Evolutionary conservation across 169 alveolate genomes (phyloP), one percentile per base, ranked within the genome.

Genomic region (Plasmodium berghei): DNA sequence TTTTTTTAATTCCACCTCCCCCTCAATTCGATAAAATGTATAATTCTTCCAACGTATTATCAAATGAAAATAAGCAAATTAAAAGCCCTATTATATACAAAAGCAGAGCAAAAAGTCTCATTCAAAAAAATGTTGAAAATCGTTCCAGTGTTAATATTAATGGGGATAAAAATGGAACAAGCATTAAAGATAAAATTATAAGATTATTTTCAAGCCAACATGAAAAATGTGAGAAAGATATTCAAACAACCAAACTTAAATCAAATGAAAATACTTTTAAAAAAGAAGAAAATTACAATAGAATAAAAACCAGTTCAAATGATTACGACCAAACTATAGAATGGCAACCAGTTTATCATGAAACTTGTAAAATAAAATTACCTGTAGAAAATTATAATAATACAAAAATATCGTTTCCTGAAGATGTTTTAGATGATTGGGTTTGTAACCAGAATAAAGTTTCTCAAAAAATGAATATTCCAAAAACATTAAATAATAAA

Each of bases 301-400:
- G 34, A 8, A 9, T 69, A 55, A 45, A 55, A 8, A 42, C 40
- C 16, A 16, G 20, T 61, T 9, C 45, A 24, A 18, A 59, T 56
- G 61, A 26, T 40, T 10, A 55, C 45, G 48, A 83, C 45, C 49
- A 45, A 40, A 69, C 55, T 26, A 45, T 83, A 45, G 90, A 83
- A 83, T 83, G 90, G 90, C 90, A 83, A 28, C 90, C 90, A 28
- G 90, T 83, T 45, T 83, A 83, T 70, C 86, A 61, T 24, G 90
- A 83, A 69, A 83, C 72, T n/a, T 83, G 90, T 48, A 83, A 83
- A 56, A 83, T 83, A 83, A 83, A 83, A 69, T 62, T 83, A 48
- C 90, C 90, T 0, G 90, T 83, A 46, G 90, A 83, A 9, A 73
- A 66, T 18, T 16, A 34, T 67, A 34, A 4, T 34, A 28, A 18